Evolutionary conservation across 139 green algal species (phyloP).

Genomic region (Picocystis salinarum): DNA sequence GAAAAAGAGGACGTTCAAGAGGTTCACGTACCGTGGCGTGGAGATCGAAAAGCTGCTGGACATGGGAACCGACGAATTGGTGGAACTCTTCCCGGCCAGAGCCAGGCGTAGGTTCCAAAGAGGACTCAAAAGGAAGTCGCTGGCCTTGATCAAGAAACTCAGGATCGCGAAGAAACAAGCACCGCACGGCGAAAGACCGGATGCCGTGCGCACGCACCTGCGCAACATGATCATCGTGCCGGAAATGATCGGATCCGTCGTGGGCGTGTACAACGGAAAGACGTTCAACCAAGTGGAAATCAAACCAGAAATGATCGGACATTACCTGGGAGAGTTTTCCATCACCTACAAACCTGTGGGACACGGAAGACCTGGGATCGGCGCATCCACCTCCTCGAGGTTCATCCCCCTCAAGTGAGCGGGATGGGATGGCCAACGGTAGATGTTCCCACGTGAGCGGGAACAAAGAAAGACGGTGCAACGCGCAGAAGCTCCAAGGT

Average conservation of each 20-base stretch:
- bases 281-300: conserved; percentile 89
- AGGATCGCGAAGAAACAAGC: conserved; percentile 64
- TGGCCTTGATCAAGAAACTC: conserved; percentile 93
- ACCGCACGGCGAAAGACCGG: conserved; percentile 79
- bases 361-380: conserved; percentile 94
- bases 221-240: conserved; percentile 98
- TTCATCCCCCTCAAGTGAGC: conserved; percentile 98
- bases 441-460: too few species aligned
- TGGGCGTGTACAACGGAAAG: conserved; percentile 99
- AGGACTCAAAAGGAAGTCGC: conserved; percentile 87
- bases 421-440: too few species aligned
- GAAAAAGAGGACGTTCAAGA: conserved; percentile 74
- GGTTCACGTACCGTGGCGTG: conserved; percentile 76
- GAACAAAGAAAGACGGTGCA: too few species aligned
- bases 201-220: conserved; percentile 93
- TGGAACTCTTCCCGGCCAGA: conserved; percentile 59
- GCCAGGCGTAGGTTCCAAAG: conserved; percentile 68
- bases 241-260: conserved; percentile 89
- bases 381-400: conserved; percentile 75
- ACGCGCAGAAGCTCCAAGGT: too few species aligned
- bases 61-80: conserved; percentile 74
- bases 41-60: conserved; percentile 98
- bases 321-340: conserved; percentile 99
- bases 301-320: conserved; percentile 88
- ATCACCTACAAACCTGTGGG: conserved; percentile 97